Evolutionary conservation across 2,329 filamentous ascomycete genomes (phyloP), one percentile per base, ranked within the genome.

Genomic region (Colletotrichum melonis): DNA sequence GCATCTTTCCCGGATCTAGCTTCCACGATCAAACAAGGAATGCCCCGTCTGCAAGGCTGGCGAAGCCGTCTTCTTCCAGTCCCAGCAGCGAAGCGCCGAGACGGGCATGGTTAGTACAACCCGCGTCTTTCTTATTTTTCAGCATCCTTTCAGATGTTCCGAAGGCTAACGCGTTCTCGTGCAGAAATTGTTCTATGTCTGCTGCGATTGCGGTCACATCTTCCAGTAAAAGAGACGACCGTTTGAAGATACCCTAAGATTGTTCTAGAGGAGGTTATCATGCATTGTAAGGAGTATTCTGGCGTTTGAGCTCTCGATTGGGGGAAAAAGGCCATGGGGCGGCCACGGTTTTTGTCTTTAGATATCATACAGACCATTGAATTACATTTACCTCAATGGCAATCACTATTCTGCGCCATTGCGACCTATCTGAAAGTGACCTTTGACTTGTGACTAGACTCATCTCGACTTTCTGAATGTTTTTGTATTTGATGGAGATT

Each of bases 11-110:
- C 75, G 78, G 73, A 78, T 88, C 81, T 90, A 98, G 95, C 94
- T 98, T 83, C 97, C 97, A 76, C 93, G 95, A 79, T 92, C 95
- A 79, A 94, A 95, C 82, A 95, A 94, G 85, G 89, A 89, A 74
- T 99, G 97, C 86, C 95, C 95, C 65, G 89, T 88, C 78, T 99
- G 97, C 88, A 89, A 90, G 77, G 93, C 97, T 83, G 91, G 92
- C 78, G 95, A 98, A 85, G 95, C 95, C 58, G 97, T 99, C 73
- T 99, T 98, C 86, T 99, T 99, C 88, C 97, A 99, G 86, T 98
- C 95, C 75, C 97, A 99, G 82, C 95, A 98, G 87, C 93, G 97
- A 84, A 98, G 93, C 78, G 94, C 95, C 62, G 95, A 98, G 84
- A 99, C 97, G 57, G 97, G 97, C 86, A 99, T 99, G 97, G 97